phyloP scores from a whole-genome alignment of 2,329 filamentous ascomycete species.

The Plectosphaerella sp. region DNA sequence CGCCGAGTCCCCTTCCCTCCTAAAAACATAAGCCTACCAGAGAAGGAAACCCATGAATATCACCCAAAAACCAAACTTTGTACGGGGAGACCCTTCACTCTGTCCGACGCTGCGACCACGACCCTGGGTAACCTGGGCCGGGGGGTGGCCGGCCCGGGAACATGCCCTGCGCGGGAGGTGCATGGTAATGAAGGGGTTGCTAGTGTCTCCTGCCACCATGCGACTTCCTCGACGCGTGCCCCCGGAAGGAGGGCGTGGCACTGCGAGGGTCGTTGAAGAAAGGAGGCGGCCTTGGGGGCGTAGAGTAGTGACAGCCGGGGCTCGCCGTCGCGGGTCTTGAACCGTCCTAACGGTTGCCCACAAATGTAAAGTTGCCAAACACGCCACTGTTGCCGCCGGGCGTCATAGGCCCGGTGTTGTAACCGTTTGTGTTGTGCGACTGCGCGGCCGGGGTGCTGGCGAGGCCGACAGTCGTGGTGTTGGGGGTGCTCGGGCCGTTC shows the following conservation, averaged over 20 bases:
- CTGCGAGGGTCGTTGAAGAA: too few species aligned
- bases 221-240: too few species aligned
- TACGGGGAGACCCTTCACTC: too few species aligned
- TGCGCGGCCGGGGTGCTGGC: conserved; percentile 44
- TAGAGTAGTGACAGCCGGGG: neutral
- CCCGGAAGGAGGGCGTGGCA: too few species aligned
- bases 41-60: neutral
- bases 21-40: too few species aligned
- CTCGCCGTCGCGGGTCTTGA: neutral
- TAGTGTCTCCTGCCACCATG: too few species aligned
- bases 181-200: too few species aligned
- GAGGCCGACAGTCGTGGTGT: conserved; percentile 54
- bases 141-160: too few species aligned
- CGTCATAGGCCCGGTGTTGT: conserved; percentile 66
- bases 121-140: too few species aligned
- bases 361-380: conserved; percentile 68
- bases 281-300: neutral
- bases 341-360: conserved; percentile 26
- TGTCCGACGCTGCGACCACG: too few species aligned
- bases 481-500: conserved; percentile 59
- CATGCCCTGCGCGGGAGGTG: too few species aligned
- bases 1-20: neutral
- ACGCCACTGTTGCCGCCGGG: conserved; percentile 71
- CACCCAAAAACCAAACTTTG: neutral
- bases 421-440: conserved; percentile 51